Conservation (phyloP, 163 green algal species). For the Smithsoniella earleae region DNA sequence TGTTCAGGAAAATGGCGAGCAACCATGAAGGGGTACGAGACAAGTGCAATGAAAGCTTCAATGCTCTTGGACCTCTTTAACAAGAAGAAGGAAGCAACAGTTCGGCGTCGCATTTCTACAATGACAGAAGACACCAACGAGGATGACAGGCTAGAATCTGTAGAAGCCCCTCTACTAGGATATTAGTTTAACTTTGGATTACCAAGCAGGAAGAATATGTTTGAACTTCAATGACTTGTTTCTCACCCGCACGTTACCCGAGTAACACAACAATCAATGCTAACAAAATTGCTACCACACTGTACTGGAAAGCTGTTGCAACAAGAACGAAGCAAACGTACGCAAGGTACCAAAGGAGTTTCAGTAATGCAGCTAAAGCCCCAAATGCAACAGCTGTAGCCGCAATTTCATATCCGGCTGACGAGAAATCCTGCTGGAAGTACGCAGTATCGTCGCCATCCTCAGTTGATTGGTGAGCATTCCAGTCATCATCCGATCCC, state of each 20-base stretch:
- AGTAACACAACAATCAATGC: slow-evolving; percentile 8
- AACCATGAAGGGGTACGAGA: slow-evolving; percentile 23
- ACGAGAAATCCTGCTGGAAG: slow-evolving; percentile 13
- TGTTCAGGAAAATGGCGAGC: slow-evolving; percentile 8
- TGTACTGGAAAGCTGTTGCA: slow-evolving; percentile 20
- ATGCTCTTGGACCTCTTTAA: neutral
- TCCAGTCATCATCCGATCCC: no score
- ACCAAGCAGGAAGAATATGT: no score
- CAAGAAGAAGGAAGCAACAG: neutral
- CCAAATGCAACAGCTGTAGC: slow-evolving; percentile 1
- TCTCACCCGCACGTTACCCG: neutral
- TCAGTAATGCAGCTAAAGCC: slow-evolving; percentile 15
- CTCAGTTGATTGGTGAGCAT: no score
- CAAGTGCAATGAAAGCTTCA: neutral
- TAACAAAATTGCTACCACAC: slow-evolving; percentile 25
- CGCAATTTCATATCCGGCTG: slow-evolving; percentile 2
- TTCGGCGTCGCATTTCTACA: no score
- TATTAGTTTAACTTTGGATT: no score
- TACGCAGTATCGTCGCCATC: neutral
- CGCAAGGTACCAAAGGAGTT: slow-evolving; percentile 24
- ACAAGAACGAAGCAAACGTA: neutral
- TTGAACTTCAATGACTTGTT: no score
- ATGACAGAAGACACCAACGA: no score
- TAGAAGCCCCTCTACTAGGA: no score
- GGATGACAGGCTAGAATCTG: no score